phyloP scores from a whole-genome alignment of 208 protist species.

The Leishmania aethiopica region DNA sequence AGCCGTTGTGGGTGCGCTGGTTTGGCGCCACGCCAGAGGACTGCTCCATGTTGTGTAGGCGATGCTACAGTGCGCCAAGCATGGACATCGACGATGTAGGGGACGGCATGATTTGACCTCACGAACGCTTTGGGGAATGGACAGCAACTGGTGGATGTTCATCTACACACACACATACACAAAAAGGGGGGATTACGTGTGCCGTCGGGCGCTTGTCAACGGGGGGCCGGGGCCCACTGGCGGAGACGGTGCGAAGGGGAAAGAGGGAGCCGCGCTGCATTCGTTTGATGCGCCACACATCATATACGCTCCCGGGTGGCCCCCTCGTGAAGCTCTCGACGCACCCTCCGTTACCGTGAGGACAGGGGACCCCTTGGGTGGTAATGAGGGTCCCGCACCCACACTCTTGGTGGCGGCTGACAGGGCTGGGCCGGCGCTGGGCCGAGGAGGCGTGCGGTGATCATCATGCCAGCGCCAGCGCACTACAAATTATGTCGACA shows the following conservation, averaged over 20 bases:
- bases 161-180: neutral
- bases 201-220: neutral
- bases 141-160: neutral
- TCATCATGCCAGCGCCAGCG: no score
- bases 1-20: constrained; percentile 41
- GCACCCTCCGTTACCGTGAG: neutral
- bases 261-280: neutral
- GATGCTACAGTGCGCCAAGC: neutral
- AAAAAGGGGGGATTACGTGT: no score
- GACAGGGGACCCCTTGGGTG: no score
- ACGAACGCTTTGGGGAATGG: neutral
- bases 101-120: neutral
- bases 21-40: constrained; percentile 37
- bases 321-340: neutral
- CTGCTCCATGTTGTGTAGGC: constrained; percentile 18
- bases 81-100: neutral
- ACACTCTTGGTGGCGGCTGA: no score
- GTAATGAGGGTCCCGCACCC: no score
- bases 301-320: neutral
- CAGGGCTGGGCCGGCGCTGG: no score
- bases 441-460: no score
- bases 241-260: neutral
- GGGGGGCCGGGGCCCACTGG: neutral
- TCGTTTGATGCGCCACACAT: neutral
- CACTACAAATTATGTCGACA: no score